Percentiles rank a stretch among this genome's conserved stretches.
Evolutionary conservation across 148 eudicot genomes (phyloP).

Genomic region (Bassia scoparia): DNA sequence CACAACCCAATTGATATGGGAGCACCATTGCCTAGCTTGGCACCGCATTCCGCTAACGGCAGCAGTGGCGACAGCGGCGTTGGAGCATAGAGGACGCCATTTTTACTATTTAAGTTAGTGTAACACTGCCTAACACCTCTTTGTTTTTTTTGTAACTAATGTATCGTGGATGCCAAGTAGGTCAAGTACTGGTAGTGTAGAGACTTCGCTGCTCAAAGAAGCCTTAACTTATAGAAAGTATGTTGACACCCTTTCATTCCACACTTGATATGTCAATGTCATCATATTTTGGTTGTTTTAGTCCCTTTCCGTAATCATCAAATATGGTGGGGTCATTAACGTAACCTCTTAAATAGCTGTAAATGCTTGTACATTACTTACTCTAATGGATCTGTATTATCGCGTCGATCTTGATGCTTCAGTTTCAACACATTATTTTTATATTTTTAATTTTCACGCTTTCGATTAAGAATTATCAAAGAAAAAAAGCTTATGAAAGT

Average conservation of each 20-base stretch:
- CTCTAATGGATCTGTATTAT: too few species aligned
- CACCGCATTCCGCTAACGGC: slow-evolving; percentile 31
- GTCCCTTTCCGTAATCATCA: slow-evolving; percentile 9
- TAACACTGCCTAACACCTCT: neutral
- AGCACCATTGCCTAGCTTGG: slow-evolving; percentile 49
- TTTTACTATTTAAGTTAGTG: neutral
- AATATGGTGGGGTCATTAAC: neutral
- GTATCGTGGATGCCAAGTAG: neutral
- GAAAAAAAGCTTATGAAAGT: too few species aligned
- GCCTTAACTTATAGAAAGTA: neutral
- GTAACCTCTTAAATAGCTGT: too few species aligned
- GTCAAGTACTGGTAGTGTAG: neutral
- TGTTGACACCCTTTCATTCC: neutral
- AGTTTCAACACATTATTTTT: too few species aligned
- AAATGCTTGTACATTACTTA: too few species aligned
- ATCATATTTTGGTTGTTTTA: neutral
- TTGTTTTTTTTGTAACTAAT: neutral
- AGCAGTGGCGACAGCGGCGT: slow-evolving; percentile 30
- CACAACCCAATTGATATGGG: slow-evolving; percentile 54
- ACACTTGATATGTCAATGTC: neutral
- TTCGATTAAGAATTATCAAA: too few species aligned
- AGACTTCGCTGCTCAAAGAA: neutral
- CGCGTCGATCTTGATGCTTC: too few species aligned
- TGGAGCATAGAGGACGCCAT: slow-evolving; percentile 28
- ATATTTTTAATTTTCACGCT: neutral